A percentile compares a stretch with the other conserved stretches of the same genome.
Conservation (phyloP, 1,284 basidiomycete species). For the Ceratobasidium sp. region DNA sequence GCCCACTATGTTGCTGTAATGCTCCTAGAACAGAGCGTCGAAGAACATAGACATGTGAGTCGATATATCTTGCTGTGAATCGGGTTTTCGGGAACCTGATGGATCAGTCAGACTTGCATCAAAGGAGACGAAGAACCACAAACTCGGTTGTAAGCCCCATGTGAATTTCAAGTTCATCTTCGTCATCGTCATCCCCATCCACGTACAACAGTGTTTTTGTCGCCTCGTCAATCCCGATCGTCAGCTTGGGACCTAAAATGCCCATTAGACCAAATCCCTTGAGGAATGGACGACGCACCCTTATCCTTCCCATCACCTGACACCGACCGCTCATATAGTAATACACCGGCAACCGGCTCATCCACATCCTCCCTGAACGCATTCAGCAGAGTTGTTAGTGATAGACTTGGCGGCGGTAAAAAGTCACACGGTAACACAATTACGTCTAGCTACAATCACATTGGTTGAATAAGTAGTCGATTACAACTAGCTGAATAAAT, state of each 20-base stretch:
- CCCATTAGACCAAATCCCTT: too few relatives aligned
- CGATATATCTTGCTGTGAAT: conserved; percentile 78
- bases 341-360: too few relatives aligned
- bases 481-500: not conserved
- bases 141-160: conserved; percentile 78
- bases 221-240: conserved; percentile 58
- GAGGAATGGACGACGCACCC: too few relatives aligned
- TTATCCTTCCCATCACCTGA: too few relatives aligned
- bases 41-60: conserved; percentile 93
- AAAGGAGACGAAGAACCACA: not conserved
- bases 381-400: too few relatives aligned
- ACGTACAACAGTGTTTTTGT: conserved; percentile 78
- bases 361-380: too few relatives aligned
- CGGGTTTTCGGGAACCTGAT: conserved; percentile 78
- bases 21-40: conserved; percentile 81
- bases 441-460: conserved; percentile 73
- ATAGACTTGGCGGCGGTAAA: not conserved
- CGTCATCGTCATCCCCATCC: conserved; percentile 75
- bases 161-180: conserved; percentile 77
- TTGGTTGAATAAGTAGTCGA: not conserved
- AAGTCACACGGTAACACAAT: conserved; percentile 94
- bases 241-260: conserved; percentile 55
- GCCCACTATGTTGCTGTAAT: conserved; percentile 69
- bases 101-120: not conserved
- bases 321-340: too few relatives aligned